phyloP scores from a whole-genome alignment of 345 rosid genomes.

The Rhizophora mangle region DNA sequence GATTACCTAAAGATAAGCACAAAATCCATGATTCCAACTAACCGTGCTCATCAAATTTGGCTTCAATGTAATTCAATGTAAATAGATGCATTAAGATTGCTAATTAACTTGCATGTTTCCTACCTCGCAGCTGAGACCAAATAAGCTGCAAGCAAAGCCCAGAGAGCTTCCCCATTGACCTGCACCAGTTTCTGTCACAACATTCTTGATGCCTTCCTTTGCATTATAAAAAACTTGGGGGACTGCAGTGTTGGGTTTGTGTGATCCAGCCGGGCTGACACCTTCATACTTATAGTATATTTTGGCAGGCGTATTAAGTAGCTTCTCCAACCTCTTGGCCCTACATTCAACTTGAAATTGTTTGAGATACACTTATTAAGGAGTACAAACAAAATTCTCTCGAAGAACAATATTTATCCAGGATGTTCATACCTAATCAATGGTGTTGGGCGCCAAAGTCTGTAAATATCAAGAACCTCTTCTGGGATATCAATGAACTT shows the following conservation, averaged over 20 bases:
- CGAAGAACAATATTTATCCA: not conserved
- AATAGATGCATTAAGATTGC: not conserved
- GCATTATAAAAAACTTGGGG: conserved; percentile 89
- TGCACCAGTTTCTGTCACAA: conserved; percentile 94
- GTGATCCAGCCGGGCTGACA: conserved; percentile 95
- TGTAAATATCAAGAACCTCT: conserved; percentile 74
- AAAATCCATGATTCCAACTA: too few species aligned
- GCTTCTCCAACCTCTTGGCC: conserved; percentile 95
- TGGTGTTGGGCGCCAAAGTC: conserved; percentile 96
- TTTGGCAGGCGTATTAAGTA: conserved; percentile 80
- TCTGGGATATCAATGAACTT: conserved; percentile 81
- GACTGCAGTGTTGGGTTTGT: conserved; percentile 84
- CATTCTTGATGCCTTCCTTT: conserved; percentile 65
- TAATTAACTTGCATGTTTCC: conserved; percentile 4
- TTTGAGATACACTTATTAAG: not conserved
- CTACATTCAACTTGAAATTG: conserved; percentile 32
- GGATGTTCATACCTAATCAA: conserved; percentile 54
- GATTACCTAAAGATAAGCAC: not conserved
- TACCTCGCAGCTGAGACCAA: conserved; percentile 76
- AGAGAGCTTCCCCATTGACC: conserved; percentile 97
- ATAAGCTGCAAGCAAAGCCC: conserved; percentile 88
- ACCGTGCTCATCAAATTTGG: not conserved
- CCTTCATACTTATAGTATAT: conserved; percentile 96
- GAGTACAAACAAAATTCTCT: not conserved
- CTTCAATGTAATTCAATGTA: not conserved